These are phyloP conservation scores for Cadophora sp. DNA, from an alignment of 2,329 filamentous ascomycete genomes.

Conservation along the genomic window DNA sequence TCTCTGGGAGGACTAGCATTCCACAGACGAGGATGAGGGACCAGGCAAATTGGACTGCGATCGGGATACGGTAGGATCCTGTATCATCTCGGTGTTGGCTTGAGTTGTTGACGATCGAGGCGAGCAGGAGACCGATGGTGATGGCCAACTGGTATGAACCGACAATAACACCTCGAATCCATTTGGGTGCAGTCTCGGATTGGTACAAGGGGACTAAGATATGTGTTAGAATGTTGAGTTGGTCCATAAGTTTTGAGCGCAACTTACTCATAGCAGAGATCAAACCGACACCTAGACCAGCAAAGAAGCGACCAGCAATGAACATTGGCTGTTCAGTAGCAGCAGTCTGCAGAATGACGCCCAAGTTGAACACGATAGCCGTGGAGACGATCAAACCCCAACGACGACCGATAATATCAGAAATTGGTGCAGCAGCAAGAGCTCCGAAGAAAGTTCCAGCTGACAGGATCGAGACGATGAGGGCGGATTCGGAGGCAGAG, in stretches of 20 bases:
- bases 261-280: conserved; percentile 68
- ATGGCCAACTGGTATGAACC: conserved; percentile 74
- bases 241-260: conserved; percentile 46
- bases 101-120: conserved; percentile 69
- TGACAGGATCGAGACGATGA: conserved; percentile 78
- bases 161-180: conserved; percentile 75
- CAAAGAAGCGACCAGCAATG: conserved; percentile 73
- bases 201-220: conserved; percentile 70
- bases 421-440: conserved; percentile 65
- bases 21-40: conserved; percentile 69
- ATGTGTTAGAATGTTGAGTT: conserved; percentile 28
- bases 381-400: conserved; percentile 63
- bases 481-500: conserved; percentile 61
- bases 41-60: conserved; percentile 71
- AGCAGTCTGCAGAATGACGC: conserved; percentile 72
- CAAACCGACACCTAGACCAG: conserved; percentile 75
- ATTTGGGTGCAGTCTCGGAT: conserved; percentile 74
- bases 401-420: conserved; percentile 71
- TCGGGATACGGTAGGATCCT: conserved; percentile 67
- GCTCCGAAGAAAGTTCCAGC: conserved; percentile 80
- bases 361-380: conserved; percentile 68
- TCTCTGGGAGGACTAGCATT: conserved; percentile 74
- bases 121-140: conserved; percentile 71
- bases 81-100: conserved; percentile 61
- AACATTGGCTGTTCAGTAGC: conserved; percentile 68